phyloP scores from a whole-genome alignment of 2,329 filamentous ascomycete species.

The Dothideomycetes sp. region DNA sequence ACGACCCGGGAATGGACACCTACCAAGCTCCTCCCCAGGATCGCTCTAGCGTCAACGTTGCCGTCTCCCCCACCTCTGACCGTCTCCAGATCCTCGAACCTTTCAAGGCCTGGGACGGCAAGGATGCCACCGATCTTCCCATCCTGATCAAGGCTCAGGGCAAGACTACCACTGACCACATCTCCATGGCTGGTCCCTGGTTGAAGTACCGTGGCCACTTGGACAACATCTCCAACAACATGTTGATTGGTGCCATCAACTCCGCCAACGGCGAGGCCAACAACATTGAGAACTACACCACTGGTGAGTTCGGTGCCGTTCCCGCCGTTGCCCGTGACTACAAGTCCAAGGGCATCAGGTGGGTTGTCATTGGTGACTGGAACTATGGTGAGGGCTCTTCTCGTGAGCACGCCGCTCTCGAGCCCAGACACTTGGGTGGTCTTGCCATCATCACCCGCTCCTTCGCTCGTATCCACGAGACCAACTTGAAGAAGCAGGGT shows the following conservation, averaged over 20 bases:
- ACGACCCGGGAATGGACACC: conserved; percentile 84
- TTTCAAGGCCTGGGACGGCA: conserved; percentile 83
- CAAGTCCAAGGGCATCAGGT: conserved; percentile 92
- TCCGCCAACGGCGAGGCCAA: conserved; percentile 93
- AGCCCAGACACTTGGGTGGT: conserved; percentile 94
- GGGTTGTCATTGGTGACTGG: conserved; percentile 98
- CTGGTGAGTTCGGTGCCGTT: conserved; percentile 74
- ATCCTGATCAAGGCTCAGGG: conserved; percentile 95
- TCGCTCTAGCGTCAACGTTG: conserved; percentile 62
- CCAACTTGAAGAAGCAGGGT: conserved; percentile 99
- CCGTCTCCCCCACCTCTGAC: conserved; percentile 81
- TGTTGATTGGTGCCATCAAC: conserved; percentile 96
- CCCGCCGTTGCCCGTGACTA: conserved; percentile 94
- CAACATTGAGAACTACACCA: conserved; percentile 89
- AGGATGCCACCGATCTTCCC: conserved; percentile 73
- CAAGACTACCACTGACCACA: conserved; percentile 96
- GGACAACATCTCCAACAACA: conserved; percentile 99
- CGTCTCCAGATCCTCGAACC: conserved; percentile 86
- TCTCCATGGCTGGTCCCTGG: conserved; percentile 91
- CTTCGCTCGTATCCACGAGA: conserved; percentile 99
- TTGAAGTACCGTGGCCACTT: conserved; percentile 98
- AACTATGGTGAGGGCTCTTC: conserved; percentile 98
- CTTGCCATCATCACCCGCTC: conserved; percentile 91
- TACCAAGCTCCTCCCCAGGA: conserved; percentile 91
- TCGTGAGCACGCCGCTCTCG: conserved; percentile 94